Conservation (phyloP, 768 basidiomycete species). For the Phlebiopsis flavidoalba region DNA sequence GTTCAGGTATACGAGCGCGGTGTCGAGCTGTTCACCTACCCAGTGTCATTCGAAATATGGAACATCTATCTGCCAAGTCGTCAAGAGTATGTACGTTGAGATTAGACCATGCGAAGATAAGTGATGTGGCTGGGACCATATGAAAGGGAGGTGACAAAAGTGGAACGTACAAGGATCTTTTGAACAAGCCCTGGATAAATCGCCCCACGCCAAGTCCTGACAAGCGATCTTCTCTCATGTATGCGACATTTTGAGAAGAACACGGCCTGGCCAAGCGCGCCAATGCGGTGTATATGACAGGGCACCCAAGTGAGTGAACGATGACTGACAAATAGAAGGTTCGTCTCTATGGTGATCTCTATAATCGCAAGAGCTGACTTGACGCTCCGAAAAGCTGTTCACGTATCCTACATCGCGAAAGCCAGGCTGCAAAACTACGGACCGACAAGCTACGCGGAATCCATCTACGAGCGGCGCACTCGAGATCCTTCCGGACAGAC, state of each 20-base stretch:
- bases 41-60: slow-evolving; percentile 98
- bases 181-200: slow-evolving; percentile 96
- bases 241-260: slow-evolving; percentile 94
- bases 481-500: slow-evolving; percentile 86
- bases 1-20: slow-evolving; percentile 83
- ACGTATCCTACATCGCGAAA: slow-evolving; percentile 96
- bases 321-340: slow-evolving; percentile 96
- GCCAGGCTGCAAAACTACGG: slow-evolving; percentile 95
- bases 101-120: background rate
- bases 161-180: slow-evolving; percentile 97
- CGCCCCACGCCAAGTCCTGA: slow-evolving; percentile 91
- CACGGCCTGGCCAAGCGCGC: slow-evolving; percentile 92
- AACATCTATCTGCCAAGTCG: slow-evolving; percentile 97
- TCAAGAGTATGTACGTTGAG: slow-evolving; percentile 91
- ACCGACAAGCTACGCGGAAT: slow-evolving; percentile 89
- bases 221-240: slow-evolving; percentile 95
- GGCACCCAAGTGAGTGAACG: slow-evolving; percentile 81
- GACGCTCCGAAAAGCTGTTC: slow-evolving; percentile 63
- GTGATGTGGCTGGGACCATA: background rate
- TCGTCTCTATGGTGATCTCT: slow-evolving; percentile 15
- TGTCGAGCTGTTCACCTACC: slow-evolving; percentile 95
- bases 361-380: background rate
- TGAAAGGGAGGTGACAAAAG: slow-evolving; percentile 81
- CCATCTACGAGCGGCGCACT: slow-evolving; percentile 95
- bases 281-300: slow-evolving; percentile 90